Percentiles rank a stretch among this genome's conserved stretches.
These are phyloP conservation scores for Yamadazyma songkhlaensis DNA, from an alignment of 1,139 yeast genomes.

Conservation along the genomic window DNA sequence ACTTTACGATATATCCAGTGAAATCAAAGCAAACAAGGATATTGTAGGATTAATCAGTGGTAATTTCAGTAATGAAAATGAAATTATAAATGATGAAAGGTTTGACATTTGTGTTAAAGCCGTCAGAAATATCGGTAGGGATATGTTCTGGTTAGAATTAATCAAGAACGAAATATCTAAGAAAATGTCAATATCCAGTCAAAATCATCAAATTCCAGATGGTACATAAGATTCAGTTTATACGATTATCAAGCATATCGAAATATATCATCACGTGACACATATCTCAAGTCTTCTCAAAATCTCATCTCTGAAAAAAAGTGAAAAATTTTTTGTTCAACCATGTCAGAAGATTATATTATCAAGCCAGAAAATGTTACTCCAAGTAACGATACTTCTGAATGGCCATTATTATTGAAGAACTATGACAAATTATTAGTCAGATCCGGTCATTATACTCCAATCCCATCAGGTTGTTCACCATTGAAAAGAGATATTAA, in stretches of 20 bases:
- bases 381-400: slow-evolving; percentile 82
- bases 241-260: no score
- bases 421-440: slow-evolving; percentile 92
- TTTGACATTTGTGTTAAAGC: slow-evolving; percentile 56
- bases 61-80: slow-evolving; percentile 35
- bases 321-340: slow-evolving; percentile 15
- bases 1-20: slow-evolving; percentile 64
- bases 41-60: slow-evolving; percentile 57
- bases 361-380: slow-evolving; percentile 88
- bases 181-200: slow-evolving; percentile 11
- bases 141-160: slow-evolving; percentile 59
- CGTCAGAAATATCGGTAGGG: slow-evolving; percentile 68
- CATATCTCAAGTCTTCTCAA: not conserved
- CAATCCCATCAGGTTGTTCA: slow-evolving; percentile 92
- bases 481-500: slow-evolving; percentile 93
- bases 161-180: slow-evolving; percentile 32
- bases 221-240: no score
- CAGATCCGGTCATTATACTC: slow-evolving; percentile 95
- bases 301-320: slow-evolving; percentile 12
- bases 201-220: no score
- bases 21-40: slow-evolving; percentile 69
- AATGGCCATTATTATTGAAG: slow-evolving; percentile 93
- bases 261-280: not conserved
- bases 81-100: slow-evolving; percentile 32
- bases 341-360: slow-evolving; percentile 64